phyloP scores from a whole-genome alignment of 306 rosid genomes.

The Abrus pulchellus region DNA sequence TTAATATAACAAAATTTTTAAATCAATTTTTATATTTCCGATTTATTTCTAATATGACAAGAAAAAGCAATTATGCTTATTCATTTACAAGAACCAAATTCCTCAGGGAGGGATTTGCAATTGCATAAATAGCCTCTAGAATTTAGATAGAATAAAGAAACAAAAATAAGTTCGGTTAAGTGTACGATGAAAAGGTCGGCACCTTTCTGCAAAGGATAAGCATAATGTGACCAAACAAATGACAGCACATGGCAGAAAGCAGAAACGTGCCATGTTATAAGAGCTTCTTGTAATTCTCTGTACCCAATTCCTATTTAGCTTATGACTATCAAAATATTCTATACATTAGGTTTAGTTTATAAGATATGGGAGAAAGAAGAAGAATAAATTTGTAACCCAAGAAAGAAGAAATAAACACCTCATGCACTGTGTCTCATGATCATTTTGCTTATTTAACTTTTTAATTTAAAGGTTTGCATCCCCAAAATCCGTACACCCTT shows the following conservation, averaged over 20 bases:
- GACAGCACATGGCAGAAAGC: constrained; percentile 47
- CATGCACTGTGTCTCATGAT: background rate
- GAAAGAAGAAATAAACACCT: constrained; percentile 11
- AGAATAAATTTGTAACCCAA: constrained; percentile 1
- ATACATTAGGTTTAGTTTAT: background rate
- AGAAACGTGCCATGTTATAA: constrained; percentile 33
- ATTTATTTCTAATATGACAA: no score
- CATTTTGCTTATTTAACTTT: no score
- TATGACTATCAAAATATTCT: background rate
- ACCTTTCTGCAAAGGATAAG: constrained; percentile 45
- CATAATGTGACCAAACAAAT: constrained; percentile 42
- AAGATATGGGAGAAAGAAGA: background rate
- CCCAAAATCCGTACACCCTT: no score
- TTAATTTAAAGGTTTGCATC: no score
- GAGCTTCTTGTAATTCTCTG: constrained; percentile 19
- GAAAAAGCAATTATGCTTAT: no score
- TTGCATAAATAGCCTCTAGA: no score
- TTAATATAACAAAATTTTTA: no score
- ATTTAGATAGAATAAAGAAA: constrained; percentile 21
- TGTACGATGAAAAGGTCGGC: constrained; percentile 31
- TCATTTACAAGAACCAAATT: no score
- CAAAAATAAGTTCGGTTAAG: constrained; percentile 23
- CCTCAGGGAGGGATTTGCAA: no score
- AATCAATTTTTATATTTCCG: no score
- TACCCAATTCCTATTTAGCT: background rate